Base-by-base conservation (phyloP, 805 yeast species). In the Pichia exigua region DNA sequence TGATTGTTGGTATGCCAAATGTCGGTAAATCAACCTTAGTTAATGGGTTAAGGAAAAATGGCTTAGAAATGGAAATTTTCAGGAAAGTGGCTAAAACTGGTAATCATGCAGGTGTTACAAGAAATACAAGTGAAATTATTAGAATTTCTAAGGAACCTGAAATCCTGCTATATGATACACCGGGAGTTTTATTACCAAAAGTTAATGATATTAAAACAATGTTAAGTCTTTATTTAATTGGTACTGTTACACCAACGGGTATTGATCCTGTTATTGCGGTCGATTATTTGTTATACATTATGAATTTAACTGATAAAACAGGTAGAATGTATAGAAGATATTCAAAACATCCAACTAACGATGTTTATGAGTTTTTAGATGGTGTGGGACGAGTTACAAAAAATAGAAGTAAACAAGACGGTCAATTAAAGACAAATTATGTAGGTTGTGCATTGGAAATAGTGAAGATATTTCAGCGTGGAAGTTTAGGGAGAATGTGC, bases 1-100 rank as follows among this genome's bases (percentile, higher is more conserved):
- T 91, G 73, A 79, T 92, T 44, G 82, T 85, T 8, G 99, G 99
- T 0, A 87, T 94, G 94, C 99, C 99, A 1, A 94, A 94, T 64
- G 95, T 90, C n/a, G 99, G 99, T 0, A 94, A 94, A 66, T 86
- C 96, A 13, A 85, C 97, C 0, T 65, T 94, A 46, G 84, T 91
- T 27, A 94, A 94, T 61, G 73, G 84, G 0, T 68, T 91, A 47
- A 69, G 97, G 53, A 69, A 69, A 9, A 69, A 48, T 18, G 66
- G 70, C 24, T 42, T 59, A 45, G 50, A 50, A 20, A 44, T 68
- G 10, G 64, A 61, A 46, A 63, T 61, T 20, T 63, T 60, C 22
- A 70, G 73, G 50, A 86, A 85, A 60, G 97, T 87, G 1, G 97
- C 96, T 0, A 69, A 70, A 48, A 88, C 95, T 0, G 96, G 97